These are phyloP conservation scores for Coniochaeta sp. DNA, from an alignment of 2,329 filamentous ascomycete species.

Conservation along the genomic window DNA sequence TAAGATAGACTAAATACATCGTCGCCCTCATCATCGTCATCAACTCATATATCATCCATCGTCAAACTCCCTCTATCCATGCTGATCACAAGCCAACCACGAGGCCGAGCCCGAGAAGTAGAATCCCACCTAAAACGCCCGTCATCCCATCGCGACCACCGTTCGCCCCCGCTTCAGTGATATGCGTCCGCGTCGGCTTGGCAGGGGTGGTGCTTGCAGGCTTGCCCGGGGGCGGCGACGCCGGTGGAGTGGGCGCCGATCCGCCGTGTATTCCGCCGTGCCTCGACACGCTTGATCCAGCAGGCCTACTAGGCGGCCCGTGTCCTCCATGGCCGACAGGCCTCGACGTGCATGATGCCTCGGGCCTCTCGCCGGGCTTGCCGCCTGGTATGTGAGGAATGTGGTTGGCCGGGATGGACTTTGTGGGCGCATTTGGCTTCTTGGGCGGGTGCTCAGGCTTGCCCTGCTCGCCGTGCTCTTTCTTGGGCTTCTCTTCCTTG, in stretches of 20 bases:
- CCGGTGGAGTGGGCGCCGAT: neutral
- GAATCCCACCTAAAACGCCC: neutral
- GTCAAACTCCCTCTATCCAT: neutral
- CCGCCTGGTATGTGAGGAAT: neutral
- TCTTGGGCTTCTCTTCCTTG: neutral
- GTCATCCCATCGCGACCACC: neutral
- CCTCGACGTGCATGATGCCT: neutral
- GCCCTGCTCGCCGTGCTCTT: neutral
- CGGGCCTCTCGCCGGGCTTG: neutral
- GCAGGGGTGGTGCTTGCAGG: neutral
- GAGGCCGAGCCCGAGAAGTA: neutral
- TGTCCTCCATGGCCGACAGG: neutral
- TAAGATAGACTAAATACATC: neutral
- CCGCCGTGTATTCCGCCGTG: neutral
- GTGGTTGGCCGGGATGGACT: neutral
- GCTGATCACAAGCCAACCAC: neutral
- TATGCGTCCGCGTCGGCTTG: neutral
- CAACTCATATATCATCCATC: neutral
- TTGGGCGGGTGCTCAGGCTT: constrained; percentile 9
- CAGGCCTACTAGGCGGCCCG: neutral
- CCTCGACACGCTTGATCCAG: neutral
- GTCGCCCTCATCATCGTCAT: neutral
- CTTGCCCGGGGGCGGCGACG: neutral
- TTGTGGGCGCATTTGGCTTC: neutral
- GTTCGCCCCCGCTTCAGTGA: neutral